Evolutionary conservation across 768 basidiomycete species (phyloP), one percentile per base, ranked within the genome.

Genomic region (Hebeloma cylindrosporum): DNA sequence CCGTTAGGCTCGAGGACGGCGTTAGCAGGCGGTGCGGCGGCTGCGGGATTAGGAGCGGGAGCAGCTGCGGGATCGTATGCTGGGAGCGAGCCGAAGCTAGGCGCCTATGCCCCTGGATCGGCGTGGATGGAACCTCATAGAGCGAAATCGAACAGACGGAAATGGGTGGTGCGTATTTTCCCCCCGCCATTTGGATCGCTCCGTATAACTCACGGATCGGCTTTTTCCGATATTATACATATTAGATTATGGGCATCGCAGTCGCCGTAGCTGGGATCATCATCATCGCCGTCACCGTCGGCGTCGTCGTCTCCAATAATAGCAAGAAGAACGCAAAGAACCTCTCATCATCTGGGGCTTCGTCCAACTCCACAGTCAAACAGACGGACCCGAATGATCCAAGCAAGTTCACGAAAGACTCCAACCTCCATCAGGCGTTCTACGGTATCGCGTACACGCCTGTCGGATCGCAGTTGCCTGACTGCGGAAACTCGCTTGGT

Each of bases 371-470:
- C 3, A 50, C 55, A 7, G 60, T 61, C 17, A 39, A 57, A 13
- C 64, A 66, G 36, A 65, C 69, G 4, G 57, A 73, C 43, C 70
- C 70, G 7, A 79, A 73, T 53, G 88, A 94, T 63, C 90, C 93
- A 3, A 90, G 82, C 63, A 74, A 74, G 13, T 96, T 94, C 64
- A 63, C 66, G 14, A 86, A 83, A 66, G 78, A 94, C 62, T 40
- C 78, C 2, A 73, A 74, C 22, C 66, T 95, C 38, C 74, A 83
- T 50, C 79, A 87, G 52, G 74, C 80, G 0, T 89, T 96, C 67
- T 95, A 84, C 61, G 93, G 88, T 4, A 59, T 95, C 17, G 93
- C 93, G 0, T 95, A 95, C 63, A 92, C 90, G 1, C 92, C 93
- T 7, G 67, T 69, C 14, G 82, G 82, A 29, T 80, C 83, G n/a